Percentiles rank a stretch among this genome's conserved stretches.
These are phyloP conservation scores for Beauveria pseudobassiana DNA, from an alignment of 2,329 filamentous ascomycete species.

Conservation along the genomic window DNA sequence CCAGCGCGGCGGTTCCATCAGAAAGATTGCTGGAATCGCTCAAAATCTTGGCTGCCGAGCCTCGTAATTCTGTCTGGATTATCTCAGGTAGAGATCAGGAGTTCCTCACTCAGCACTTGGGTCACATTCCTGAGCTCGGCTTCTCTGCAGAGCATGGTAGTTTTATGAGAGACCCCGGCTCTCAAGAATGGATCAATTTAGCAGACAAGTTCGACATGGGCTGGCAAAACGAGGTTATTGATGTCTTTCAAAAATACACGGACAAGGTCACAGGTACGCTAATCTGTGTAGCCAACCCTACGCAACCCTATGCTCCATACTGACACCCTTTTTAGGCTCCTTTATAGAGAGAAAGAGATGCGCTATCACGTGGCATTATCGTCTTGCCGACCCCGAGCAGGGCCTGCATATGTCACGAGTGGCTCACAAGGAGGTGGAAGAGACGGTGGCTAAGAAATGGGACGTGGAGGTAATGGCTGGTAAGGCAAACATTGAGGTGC, in stretches of 20 bases:
- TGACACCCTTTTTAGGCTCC: slow-evolving; percentile 48
- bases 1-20: slow-evolving; percentile 80
- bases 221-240: slow-evolving; percentile 81
- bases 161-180: slow-evolving; percentile 78
- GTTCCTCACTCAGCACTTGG: slow-evolving; percentile 84
- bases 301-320: not conserved
- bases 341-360: slow-evolving; percentile 94
- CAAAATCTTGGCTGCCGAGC: slow-evolving; percentile 70
- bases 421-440: slow-evolving; percentile 74
- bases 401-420: slow-evolving; percentile 72
- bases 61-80: slow-evolving; percentile 90
- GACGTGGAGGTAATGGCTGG: slow-evolving; percentile 95
- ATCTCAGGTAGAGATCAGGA: slow-evolving; percentile 91
- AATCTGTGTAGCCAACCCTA: not conserved
- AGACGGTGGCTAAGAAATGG: slow-evolving; percentile 67
- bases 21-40: slow-evolving; percentile 74
- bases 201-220: slow-evolving; percentile 82
- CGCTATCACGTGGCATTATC: slow-evolving; percentile 95
- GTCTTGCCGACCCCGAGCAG: slow-evolving; percentile 79
- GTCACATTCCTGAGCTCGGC: slow-evolving; percentile 83
- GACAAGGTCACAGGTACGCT: slow-evolving; percentile 71
- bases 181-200: slow-evolving; percentile 77
- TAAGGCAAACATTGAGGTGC: slow-evolving; percentile 93
- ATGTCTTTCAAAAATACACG: slow-evolving; percentile 81
- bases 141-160: slow-evolving; percentile 95